phyloP scores from a whole-genome alignment of 352 stramenopile species.

The Pythium plurisporium region DNA sequence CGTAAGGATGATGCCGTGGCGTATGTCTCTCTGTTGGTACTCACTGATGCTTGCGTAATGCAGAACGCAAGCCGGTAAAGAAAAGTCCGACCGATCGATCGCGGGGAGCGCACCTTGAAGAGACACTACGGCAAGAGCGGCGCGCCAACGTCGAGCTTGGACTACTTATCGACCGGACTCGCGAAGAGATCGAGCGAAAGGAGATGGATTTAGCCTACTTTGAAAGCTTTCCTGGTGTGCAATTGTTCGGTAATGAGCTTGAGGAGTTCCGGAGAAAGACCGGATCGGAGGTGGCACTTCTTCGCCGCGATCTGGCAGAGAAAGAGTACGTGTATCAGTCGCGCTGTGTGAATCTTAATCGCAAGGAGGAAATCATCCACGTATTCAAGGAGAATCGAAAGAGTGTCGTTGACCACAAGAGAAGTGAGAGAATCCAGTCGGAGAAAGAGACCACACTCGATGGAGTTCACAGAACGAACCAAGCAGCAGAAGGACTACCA shows the following conservation, averaged over 20 bases:
- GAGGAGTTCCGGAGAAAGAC: conserved; percentile 41
- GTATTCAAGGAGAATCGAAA: conserved; percentile 69
- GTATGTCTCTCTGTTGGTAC: too few species aligned
- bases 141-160: conserved; percentile 39
- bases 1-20: too few species aligned
- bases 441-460: not conserved
- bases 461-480: not conserved
- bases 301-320: conserved; percentile 42
- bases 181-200: conserved; percentile 70
- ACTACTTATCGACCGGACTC: conserved; percentile 40
- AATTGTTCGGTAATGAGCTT: conserved; percentile 48
- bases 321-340: conserved; percentile 52
- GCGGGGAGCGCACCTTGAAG: conserved; percentile 65
- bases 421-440: not conserved
- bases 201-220: conserved; percentile 78
- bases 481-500: not conserved
- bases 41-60: too few species aligned
- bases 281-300: conserved; percentile 25
- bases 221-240: conserved; percentile 57
- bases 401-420: conserved; percentile 38
- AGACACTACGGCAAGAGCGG: conserved; percentile 50
- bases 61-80: conserved; percentile 25
- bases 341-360: conserved; percentile 49
- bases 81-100: conserved; percentile 45
- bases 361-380: conserved; percentile 67